A percentile compares a stretch with the other conserved stretches of the same genome.
phyloP scores from a whole-genome alignment of 805 yeast species.

The Candida fluviatilis region DNA sequence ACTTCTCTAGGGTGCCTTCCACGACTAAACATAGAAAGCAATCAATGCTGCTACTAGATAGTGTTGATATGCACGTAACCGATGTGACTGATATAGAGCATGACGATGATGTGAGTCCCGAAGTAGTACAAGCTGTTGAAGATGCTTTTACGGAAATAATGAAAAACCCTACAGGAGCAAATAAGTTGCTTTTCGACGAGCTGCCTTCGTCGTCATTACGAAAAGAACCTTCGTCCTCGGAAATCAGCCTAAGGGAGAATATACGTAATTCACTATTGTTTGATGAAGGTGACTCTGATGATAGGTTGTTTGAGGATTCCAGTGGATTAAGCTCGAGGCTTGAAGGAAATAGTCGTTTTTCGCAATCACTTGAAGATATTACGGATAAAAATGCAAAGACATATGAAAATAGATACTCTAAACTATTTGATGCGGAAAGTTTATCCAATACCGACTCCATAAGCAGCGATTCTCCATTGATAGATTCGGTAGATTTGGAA shows the following conservation, averaged over 20 bases:
- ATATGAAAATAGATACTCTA: conserved; percentile 15
- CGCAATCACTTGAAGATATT: background rate
- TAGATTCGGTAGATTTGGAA: conserved; percentile 13
- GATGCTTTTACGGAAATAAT: conserved; percentile 62
- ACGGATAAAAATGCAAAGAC: background rate
- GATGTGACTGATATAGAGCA: conserved; percentile 1
- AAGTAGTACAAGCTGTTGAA: conserved; percentile 58
- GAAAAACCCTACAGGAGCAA: conserved; percentile 18
- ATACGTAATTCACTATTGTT: background rate
- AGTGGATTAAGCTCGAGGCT: background rate
- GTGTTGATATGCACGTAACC: background rate
- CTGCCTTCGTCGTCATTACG: background rate
- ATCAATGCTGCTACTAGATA: background rate
- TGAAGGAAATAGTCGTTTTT: background rate
- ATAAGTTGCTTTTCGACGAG: conserved; percentile 1
- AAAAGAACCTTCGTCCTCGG: background rate
- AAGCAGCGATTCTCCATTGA: conserved; percentile 16
- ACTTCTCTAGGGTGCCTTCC: conserved; percentile 26
- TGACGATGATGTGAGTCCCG: conserved; percentile 24
- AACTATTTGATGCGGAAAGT: conserved; percentile 30
- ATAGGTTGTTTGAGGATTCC: conserved; percentile 1
- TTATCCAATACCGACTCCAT: conserved; percentile 30
- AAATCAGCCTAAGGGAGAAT: background rate
- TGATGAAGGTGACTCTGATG: conserved; percentile 3
- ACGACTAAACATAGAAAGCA: background rate